Conservation (phyloP, 2,329 filamentous ascomycete species). For the Alternaria alternata region DNA sequence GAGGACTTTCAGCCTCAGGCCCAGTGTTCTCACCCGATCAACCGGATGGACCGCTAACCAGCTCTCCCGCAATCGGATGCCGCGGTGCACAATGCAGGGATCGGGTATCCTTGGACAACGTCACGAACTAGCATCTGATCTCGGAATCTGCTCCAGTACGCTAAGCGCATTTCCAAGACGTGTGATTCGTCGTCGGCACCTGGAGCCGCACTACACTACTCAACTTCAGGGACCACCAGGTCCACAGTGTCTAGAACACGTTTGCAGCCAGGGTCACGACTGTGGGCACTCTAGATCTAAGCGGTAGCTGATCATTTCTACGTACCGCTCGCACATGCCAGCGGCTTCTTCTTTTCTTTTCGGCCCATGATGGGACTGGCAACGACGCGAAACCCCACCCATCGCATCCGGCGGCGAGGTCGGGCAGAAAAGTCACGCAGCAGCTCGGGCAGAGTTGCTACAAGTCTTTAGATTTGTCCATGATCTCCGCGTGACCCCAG, state of each 20-base stretch:
- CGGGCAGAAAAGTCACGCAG: background rate
- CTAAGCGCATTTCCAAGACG: background rate
- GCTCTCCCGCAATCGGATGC: slow-evolving; percentile 4
- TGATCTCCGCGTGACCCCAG: slow-evolving; percentile 1
- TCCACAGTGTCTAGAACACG: background rate
- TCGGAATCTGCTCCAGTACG: background rate
- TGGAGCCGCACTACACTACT: background rate
- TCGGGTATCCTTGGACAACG: background rate
- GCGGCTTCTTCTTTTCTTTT: background rate
- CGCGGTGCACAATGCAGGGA: background rate
- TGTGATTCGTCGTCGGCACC: background rate
- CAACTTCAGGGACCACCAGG: background rate
- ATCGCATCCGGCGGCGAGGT: background rate
- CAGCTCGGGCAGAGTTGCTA: slow-evolving; percentile 1
- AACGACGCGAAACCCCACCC: background rate
- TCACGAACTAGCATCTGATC: background rate
- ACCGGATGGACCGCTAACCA: slow-evolving; percentile 1
- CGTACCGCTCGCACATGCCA: slow-evolving; percentile 1
- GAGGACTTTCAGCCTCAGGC: background rate
- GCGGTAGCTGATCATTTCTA: background rate
- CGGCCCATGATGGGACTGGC: background rate
- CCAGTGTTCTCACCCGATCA: background rate
- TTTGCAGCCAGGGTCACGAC: background rate
- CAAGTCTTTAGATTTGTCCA: background rate
- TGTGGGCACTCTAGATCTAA: background rate